Evolutionary conservation across 495 filamentous ascomycete species (phyloP).

Genomic region (Podospora anserina): DNA sequence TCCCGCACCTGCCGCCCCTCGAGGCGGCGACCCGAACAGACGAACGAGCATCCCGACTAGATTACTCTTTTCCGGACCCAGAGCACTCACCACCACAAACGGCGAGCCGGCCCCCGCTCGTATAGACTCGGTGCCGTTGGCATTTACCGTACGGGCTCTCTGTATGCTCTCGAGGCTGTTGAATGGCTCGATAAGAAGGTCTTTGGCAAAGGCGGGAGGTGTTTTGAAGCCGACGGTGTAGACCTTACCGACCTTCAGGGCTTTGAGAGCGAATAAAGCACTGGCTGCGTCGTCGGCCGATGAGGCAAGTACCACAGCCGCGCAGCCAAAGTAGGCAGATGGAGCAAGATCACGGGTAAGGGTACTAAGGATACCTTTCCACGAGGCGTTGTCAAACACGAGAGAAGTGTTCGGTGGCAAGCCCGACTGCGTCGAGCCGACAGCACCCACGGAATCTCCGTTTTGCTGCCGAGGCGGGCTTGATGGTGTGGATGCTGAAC

Average conservation of each 20-base stretch:
- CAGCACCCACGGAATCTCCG: conserved; percentile 24
- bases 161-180: conserved; percentile 76
- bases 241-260: conserved; percentile 70
- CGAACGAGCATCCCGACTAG: conserved; percentile 76
- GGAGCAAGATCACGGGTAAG: conserved; percentile 77
- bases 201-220: conserved; percentile 57
- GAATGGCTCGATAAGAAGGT: conserved; percentile 63
- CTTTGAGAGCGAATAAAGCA: conserved; percentile 70
- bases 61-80: conserved; percentile 72
- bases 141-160: conserved; percentile 48
- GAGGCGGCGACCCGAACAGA: conserved; percentile 54
- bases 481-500: conserved; percentile 38
- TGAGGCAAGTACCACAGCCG: conserved; percentile 68
- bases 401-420: conserved; percentile 47
- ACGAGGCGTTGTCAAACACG: conserved; percentile 73
- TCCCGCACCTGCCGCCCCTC: neutral
- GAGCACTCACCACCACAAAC: conserved; percentile 74
- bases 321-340: conserved; percentile 69
- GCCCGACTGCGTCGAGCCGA: conserved; percentile 25
- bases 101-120: conserved; percentile 50
- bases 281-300: conserved; percentile 68
- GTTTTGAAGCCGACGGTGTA: conserved; percentile 82
- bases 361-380: conserved; percentile 79
- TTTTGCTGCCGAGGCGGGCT: conserved; percentile 37
- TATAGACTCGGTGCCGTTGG: conserved; percentile 29